phyloP scores from a whole-genome alignment of 1,139 yeast genomes.

The Yamadazyma pseudoaaseri region DNA sequence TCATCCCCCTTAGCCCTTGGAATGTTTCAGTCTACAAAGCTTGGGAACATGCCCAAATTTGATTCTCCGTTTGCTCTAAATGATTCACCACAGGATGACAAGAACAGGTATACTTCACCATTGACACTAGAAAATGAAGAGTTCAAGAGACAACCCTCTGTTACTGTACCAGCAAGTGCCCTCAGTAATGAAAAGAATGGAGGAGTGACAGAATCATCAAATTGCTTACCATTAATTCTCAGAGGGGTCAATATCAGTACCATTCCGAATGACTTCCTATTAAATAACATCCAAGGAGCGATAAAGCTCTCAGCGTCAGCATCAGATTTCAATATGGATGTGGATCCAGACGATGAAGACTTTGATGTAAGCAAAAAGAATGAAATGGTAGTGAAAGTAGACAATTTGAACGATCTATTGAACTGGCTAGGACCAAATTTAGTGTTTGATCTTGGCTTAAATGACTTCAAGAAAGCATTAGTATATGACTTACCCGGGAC shows the following conservation, averaged over 20 bases:
- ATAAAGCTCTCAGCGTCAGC: conserved; percentile 18
- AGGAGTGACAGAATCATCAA: conserved; percentile 38
- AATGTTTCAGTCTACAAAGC: conserved; percentile 9
- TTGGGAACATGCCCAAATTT: conserved; percentile 16
- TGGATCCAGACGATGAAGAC: conserved; percentile 38
- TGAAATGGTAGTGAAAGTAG: conserved; percentile 30
- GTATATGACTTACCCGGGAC: conserved; percentile 14
- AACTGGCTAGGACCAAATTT: conserved; percentile 33
- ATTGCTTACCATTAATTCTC: conserved; percentile 62
- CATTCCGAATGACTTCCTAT: conserved; percentile 52
- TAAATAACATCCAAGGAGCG: conserved; percentile 29
- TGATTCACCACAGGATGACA: conserved; percentile 20
- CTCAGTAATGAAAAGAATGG: not conserved
- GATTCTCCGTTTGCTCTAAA: conserved; percentile 31
- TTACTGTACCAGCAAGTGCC: conserved; percentile 3
- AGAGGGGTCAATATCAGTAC: conserved; percentile 60
- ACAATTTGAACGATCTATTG: conserved; percentile 33
- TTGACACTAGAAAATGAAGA: conserved; percentile 14
- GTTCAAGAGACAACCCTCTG: conserved; percentile 10
- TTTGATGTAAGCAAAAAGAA: conserved; percentile 27
- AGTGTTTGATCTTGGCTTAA: conserved; percentile 38
- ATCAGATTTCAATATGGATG: conserved; percentile 32
- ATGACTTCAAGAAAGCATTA: conserved; percentile 15
- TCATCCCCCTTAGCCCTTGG: conserved; percentile 24
- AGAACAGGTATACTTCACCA: conserved; percentile 14